These are phyloP conservation scores for Trebouxia sp. DNA, from an alignment of 139 green algal species.

Conservation along the genomic window DNA sequence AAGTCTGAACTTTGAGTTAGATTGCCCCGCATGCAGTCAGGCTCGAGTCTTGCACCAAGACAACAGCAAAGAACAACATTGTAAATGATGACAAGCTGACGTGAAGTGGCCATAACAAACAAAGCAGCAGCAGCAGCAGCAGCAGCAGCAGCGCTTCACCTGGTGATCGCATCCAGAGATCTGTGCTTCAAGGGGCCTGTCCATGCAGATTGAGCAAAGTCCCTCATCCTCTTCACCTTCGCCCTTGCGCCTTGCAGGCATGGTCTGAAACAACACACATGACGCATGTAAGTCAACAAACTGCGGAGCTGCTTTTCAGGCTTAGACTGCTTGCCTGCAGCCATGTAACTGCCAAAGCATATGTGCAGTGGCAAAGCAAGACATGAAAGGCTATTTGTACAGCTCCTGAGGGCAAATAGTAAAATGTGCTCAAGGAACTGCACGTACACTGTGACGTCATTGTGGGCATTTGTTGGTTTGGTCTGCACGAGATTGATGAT, in stretches of 20 bases:
- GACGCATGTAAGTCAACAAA: not conserved
- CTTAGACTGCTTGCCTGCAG: too few species aligned
- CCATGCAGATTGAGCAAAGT: slow-evolving; percentile 39
- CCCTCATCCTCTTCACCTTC: not conserved
- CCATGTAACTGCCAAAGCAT: too few species aligned
- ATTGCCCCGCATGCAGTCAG: too few species aligned
- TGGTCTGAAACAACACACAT: not conserved
- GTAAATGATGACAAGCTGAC: not conserved
- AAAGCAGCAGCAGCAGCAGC: not conserved
- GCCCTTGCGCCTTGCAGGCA: slow-evolving; percentile 12
- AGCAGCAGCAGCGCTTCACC: not conserved
- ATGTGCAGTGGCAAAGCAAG: too few species aligned
- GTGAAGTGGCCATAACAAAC: not conserved
- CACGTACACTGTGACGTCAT: too few species aligned
- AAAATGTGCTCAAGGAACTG: too few species aligned
- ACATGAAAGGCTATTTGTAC: too few species aligned
- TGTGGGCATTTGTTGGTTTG: too few species aligned
- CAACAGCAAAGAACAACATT: not conserved
- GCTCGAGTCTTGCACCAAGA: not conserved
- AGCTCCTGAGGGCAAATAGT: too few species aligned
- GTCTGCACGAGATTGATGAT: too few species aligned
- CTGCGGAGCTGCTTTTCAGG: not conserved
- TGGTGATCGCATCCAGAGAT: slow-evolving; percentile 25
- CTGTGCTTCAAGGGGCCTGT: slow-evolving; percentile 7
- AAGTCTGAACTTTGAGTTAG: too few species aligned